Conservation (phyloP, 2,329 filamentous ascomycete genomes). For the Apiospora phragmitis region DNA sequence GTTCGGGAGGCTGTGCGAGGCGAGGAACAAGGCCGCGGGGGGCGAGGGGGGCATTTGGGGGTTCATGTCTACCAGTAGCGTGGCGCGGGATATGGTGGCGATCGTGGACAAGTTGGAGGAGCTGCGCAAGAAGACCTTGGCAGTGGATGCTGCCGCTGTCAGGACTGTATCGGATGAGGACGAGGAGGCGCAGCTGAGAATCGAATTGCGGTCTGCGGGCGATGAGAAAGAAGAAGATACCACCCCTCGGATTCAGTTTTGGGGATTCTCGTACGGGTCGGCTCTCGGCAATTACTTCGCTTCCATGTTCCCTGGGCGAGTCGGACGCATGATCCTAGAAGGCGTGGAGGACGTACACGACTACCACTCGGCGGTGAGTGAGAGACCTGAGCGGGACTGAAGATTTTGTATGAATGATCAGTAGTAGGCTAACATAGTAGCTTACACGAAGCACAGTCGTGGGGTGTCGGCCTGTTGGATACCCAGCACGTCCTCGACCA, state of each 20-base stretch:
- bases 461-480: slow-evolving; percentile 39
- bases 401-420: too few relatives aligned
- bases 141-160: too few relatives aligned
- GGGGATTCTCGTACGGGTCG: slow-evolving; percentile 41
- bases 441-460: slow-evolving; percentile 30
- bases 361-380: slow-evolving; percentile 23
- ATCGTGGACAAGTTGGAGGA: slow-evolving; percentile 44
- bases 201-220: not conserved
- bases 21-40: slow-evolving; percentile 19
- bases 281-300: slow-evolving; percentile 40
- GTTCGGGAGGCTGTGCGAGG: slow-evolving; percentile 31
- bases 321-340: slow-evolving; percentile 43
- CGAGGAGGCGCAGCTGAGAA: not conserved
- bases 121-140: slow-evolving; percentile 18
- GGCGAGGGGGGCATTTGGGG: slow-evolving; percentile 28
- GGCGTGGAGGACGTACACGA: slow-evolving; percentile 33
- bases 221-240: not conserved
- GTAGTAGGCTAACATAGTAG: too few relatives aligned
- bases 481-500: slow-evolving; percentile 34
- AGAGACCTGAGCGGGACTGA: not conserved
- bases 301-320: slow-evolving; percentile 42
- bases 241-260: not conserved
- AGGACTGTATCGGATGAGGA: not conserved
- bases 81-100: slow-evolving; percentile 45
- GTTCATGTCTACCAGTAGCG: slow-evolving; percentile 38